These are phyloP conservation scores for Metarhizium brunneum DNA, from an alignment of 2,329 filamentous ascomycete species.

Conservation along the genomic window DNA sequence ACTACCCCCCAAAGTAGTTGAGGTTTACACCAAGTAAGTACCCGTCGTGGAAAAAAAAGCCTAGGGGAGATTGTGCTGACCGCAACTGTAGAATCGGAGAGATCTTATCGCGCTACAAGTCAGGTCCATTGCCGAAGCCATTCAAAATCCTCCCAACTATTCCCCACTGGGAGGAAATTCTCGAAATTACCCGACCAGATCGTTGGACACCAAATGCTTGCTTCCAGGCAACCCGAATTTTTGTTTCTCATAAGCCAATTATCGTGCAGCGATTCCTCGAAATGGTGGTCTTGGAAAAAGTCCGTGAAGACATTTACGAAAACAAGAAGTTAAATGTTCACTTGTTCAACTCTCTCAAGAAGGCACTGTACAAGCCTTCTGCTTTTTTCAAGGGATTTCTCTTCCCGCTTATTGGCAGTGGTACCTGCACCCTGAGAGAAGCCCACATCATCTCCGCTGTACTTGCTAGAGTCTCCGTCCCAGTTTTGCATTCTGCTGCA, in stretches of 20 bases:
- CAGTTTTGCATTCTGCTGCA: constrained; percentile 84
- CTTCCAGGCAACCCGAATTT: constrained; percentile 86
- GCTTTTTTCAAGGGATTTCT: constrained; percentile 96
- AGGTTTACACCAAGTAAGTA: constrained; percentile 79
- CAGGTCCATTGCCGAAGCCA: constrained; percentile 91
- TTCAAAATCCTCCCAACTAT: constrained; percentile 95
- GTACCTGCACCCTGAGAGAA: constrained; percentile 86
- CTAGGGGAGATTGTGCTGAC: constrained; percentile 8
- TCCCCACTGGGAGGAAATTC: constrained; percentile 81
- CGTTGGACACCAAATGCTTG: constrained; percentile 64
- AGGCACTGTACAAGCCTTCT: constrained; percentile 83
- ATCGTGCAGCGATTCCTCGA: constrained; percentile 80
- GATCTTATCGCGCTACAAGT: constrained; percentile 87
- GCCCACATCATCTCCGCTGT: constrained; percentile 87
- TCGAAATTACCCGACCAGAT: constrained; percentile 76
- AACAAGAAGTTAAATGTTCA: constrained; percentile 94
- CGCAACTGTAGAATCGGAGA: constrained; percentile 57
- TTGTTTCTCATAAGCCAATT: constrained; percentile 73
- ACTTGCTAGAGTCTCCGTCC: constrained; percentile 74
- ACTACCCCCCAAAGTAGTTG: constrained; percentile 81
- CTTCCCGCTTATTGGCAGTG: constrained; percentile 77
- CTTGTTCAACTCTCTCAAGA: constrained; percentile 86
- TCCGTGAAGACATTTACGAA: constrained; percentile 91
- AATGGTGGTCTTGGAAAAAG: constrained; percentile 76
- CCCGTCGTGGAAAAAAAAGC: neutral